Conservation (phyloP, 345 rosid species). For the Triadica sebifera region DNA sequence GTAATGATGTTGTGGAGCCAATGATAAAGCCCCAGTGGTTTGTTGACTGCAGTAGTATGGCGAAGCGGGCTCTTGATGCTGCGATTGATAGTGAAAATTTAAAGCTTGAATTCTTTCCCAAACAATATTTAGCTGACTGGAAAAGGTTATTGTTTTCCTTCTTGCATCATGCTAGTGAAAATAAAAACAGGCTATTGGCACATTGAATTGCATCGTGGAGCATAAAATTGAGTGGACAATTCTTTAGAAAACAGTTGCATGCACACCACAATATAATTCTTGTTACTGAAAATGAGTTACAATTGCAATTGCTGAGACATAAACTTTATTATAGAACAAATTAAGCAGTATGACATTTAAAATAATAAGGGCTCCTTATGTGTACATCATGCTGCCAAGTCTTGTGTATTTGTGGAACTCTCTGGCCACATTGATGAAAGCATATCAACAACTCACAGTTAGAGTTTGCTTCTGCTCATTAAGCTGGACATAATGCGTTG, state of each 20-base stretch:
- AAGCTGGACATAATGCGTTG: too few species aligned
- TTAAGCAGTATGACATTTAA: neutral
- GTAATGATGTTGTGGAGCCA: constrained; percentile 79
- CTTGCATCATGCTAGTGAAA: neutral
- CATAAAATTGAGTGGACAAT: too few species aligned
- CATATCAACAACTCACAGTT: too few species aligned
- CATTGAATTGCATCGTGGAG: neutral
- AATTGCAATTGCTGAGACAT: neutral
- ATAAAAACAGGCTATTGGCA: neutral
- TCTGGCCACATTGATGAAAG: too few species aligned
- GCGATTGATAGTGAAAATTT: constrained; percentile 51
- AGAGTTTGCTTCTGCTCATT: too few species aligned
- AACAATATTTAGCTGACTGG: constrained; percentile 88
- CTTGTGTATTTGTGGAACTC: neutral
- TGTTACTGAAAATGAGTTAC: neutral
- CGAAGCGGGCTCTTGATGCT: constrained; percentile 73
- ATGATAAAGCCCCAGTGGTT: constrained; percentile 96
- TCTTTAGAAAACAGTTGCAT: too few species aligned
- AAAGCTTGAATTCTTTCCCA: constrained; percentile 79
- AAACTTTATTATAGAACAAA: neutral
- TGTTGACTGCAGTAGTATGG: constrained; percentile 67
- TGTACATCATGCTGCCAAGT: neutral
- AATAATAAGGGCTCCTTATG: neutral
- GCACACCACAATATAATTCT: neutral
- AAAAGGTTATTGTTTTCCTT: constrained; percentile 55